phyloP scores from a whole-genome alignment of 2,329 filamentous ascomycete species.

The Ophiostoma ulmi region DNA sequence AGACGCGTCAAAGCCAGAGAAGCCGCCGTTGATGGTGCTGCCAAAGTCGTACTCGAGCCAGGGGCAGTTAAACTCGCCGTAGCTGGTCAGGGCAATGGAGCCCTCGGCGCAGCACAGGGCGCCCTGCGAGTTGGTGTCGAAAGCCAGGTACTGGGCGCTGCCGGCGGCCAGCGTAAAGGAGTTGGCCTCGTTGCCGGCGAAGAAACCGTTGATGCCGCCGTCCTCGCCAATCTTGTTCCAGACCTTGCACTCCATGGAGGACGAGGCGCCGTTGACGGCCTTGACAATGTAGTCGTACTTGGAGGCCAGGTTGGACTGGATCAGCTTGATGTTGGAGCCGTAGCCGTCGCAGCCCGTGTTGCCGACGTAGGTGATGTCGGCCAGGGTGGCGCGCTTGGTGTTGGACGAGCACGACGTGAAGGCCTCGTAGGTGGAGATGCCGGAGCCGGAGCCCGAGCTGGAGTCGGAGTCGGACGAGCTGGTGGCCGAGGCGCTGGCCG shows the following conservation, averaged over 20 bases:
- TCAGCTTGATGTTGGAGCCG: constrained; percentile 50
- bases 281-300: constrained; percentile 44
- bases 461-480: constrained; percentile 1
- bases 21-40: constrained; percentile 43
- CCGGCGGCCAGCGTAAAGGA: constrained; percentile 40
- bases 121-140: constrained; percentile 46
- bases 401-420: constrained; percentile 36
- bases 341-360: constrained; percentile 43
- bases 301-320: constrained; percentile 35
- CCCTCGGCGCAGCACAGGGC: constrained; percentile 42
- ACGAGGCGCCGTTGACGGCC: constrained; percentile 37
- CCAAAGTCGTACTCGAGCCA: constrained; percentile 50
- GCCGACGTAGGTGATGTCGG: constrained; percentile 45
- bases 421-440: constrained; percentile 34
- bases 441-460: constrained; percentile 25
- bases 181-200: constrained; percentile 37
- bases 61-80: constrained; percentile 41
- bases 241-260: constrained; percentile 39
- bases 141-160: constrained; percentile 40
- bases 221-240: constrained; percentile 51
- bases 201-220: constrained; percentile 46
- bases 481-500: constrained; percentile 18
- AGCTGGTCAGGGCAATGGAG: constrained; percentile 34
- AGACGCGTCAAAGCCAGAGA: constrained; percentile 49
- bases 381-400: constrained; percentile 45